Evolutionary conservation across 1,284 basidiomycete genomes (phyloP), one percentile per base, ranked within the genome.

Genomic region (Farysia itapuensis): DNA sequence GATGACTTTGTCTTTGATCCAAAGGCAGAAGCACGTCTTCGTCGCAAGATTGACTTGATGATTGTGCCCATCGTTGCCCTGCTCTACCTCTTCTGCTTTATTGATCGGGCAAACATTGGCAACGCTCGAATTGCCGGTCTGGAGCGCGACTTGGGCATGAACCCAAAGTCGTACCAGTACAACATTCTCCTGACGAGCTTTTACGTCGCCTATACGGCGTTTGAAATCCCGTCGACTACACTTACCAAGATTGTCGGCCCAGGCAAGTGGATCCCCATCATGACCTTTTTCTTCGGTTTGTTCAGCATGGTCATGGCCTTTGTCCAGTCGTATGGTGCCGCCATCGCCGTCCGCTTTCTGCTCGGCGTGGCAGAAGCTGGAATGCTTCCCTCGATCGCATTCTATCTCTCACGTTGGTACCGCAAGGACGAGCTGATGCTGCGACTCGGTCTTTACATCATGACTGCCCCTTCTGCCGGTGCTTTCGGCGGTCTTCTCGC

Each of bases 161-260:
- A 64, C 33, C 50, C 63, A 5, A 37, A 22, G 5, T 47, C 42
- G 22, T 68, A 63, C 37, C 34, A 65, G n/a, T 67, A 49, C 49
- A 69, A 68, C 45, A 64, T 72, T 24, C 46, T 71, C n/a, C 37
- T 71, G 32, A 70, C 67, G 13, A 38, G 50, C 16, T 60, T 60
- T 34, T 60, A 68, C 30, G 44, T 58, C 21, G 44, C 59, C 16
- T 71, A 69, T 23, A 49, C 60, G 19, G 39, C 56, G n/a, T 69
- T 67, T 33, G 68, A 70, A 74, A 82, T 87, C 19, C 86, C 86
- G 2, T 76, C 81, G 33, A 84, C 86, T 74, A 83, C 88, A 70
- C 63, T 83, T 8, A 70, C 80, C 41, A 81, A 81, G 57, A 74
- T 74, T 32, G 64, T 72, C 38, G 72, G 74, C 19, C 74, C 77